These are phyloP conservation scores for Paramecium tetraurelia DNA, from an alignment of 73 alveolate species.

Conservation along the genomic window DNA sequence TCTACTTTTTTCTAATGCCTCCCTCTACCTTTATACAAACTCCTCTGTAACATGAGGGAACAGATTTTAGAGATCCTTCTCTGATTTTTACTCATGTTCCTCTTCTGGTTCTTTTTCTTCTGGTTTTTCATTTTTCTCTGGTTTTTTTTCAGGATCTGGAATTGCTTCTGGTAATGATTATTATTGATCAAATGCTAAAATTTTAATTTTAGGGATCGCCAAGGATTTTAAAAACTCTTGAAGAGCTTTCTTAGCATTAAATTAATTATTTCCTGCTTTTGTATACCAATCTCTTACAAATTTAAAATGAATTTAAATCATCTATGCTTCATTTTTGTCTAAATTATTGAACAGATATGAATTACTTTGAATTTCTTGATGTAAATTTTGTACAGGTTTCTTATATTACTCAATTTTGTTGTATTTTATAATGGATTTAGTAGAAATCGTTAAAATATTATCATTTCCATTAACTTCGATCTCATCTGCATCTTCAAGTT, in stretches of 20 bases:
- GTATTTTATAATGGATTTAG: background rate
- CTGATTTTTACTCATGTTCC: background rate
- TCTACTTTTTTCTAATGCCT: constrained; percentile 14
- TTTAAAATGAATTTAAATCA: background rate
- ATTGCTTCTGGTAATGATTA: background rate
- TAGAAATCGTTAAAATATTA: background rate
- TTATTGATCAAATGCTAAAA: background rate
- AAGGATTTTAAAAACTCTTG: background rate
- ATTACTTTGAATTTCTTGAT: background rate
- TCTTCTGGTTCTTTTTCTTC: background rate
- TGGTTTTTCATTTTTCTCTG: background rate
- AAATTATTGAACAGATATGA: background rate
- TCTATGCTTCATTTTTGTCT: background rate
- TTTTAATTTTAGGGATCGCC: background rate
- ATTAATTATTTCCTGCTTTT: background rate
- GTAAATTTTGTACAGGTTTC: background rate
- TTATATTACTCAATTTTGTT: background rate
- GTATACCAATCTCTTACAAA: background rate
- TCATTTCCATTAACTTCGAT: constrained; percentile 10
- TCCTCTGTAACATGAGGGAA: constrained; percentile 24
- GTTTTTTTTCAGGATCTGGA: background rate
- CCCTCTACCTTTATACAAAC: background rate
- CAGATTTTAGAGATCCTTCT: background rate
- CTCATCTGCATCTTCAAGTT: constrained; percentile 28
- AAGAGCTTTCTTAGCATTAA: background rate